Base-by-base conservation (phyloP, 1,284 basidiomycete species). In the Golubevia pallescens region DNA sequence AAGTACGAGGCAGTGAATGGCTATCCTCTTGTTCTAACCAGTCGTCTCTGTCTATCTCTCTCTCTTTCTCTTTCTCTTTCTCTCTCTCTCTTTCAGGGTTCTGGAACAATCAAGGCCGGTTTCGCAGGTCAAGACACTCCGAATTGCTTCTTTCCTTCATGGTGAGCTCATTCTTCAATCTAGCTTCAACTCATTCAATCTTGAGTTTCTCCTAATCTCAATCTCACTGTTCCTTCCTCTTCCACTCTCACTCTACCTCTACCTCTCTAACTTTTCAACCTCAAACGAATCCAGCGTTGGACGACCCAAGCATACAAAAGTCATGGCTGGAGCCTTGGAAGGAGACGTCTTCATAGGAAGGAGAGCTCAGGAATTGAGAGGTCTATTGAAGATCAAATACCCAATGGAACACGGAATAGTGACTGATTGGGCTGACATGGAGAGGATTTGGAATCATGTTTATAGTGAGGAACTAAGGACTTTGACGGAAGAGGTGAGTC, bases 401-500 rank as follows among this genome's bases (percentile, higher is more conserved):
- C 83, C 83, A 8, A 81, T 85, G 80, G 74, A 85, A 60, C 83
- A 85, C 64, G 83, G 83, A 38, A 77, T 85, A 48, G 83, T 85
- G 53, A 82, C 72, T 1, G 81, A 85, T 63, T 85, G 83, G 83
- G 78, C 72, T 34, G 83, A 85, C 34, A 85, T 85, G 83, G 83
- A 85, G 58, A 73, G 77, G 57, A 84, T 85, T 52, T 85, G 81
- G 81, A 73, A 69, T 56, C 77, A 84, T 60, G 71, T 84, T 23
- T 85, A 85, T 61, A 68, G 63, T 34, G 80, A 84, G 42, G 81
- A 84, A 57, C 77, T 85, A 57, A 75, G 78, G 53, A 85, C 80
- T 5, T 68, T 80, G 6, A 75, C 73, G n/a, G 83, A 85, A 67
- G 83, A 81, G 62, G 70, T 73, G 62, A 72, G 68, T 58, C 14